phyloP scores from a whole-genome alignment of 345 rosid genomes.

The Melastoma malabathricum region DNA sequence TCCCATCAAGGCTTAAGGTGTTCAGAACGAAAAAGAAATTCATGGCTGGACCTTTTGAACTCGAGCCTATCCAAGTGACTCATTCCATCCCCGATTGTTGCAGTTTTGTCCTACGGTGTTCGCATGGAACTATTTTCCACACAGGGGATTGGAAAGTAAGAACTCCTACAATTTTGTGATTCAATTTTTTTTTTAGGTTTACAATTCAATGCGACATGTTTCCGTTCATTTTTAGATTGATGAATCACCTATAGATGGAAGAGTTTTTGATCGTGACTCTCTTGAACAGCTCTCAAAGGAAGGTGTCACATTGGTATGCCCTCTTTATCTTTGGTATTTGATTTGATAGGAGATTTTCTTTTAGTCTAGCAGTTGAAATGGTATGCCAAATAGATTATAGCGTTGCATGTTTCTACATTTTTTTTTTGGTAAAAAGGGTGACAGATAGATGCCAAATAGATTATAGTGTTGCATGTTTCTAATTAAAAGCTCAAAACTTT shows the following conservation, averaged over 20 bases:
- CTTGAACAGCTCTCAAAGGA: conserved; percentile 90
- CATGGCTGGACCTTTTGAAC: conserved; percentile 91
- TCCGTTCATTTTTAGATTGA: conserved; percentile 41
- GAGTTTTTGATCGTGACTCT: conserved; percentile 68
- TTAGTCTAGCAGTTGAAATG: not conserved
- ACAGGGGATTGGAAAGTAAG: conserved; percentile 99
- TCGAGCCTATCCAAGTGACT: conserved; percentile 90
- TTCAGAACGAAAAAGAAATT: conserved; percentile 60
- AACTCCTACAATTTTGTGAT: conserved; percentile 4
- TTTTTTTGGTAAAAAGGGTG: no score
- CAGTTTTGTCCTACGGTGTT: conserved; percentile 87
- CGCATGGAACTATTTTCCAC: conserved; percentile 96
- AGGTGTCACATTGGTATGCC: conserved; percentile 85
- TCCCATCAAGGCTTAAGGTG: conserved; percentile 76
- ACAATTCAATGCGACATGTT: no score
- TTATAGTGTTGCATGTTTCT: not conserved
- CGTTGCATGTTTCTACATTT: not conserved
- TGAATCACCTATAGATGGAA: conserved; percentile 91
- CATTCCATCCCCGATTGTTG: conserved; percentile 99
- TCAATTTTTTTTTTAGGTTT: conserved; percentile 1
- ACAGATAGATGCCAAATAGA: not conserved
- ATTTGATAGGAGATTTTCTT: not conserved
- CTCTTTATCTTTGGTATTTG: conserved; percentile 9
- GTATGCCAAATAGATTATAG: not conserved
- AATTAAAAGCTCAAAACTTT: no score